Base-by-base conservation (phyloP, 2,329 filamentous ascomycete species). In the Microcyclospora pomicola region DNA sequence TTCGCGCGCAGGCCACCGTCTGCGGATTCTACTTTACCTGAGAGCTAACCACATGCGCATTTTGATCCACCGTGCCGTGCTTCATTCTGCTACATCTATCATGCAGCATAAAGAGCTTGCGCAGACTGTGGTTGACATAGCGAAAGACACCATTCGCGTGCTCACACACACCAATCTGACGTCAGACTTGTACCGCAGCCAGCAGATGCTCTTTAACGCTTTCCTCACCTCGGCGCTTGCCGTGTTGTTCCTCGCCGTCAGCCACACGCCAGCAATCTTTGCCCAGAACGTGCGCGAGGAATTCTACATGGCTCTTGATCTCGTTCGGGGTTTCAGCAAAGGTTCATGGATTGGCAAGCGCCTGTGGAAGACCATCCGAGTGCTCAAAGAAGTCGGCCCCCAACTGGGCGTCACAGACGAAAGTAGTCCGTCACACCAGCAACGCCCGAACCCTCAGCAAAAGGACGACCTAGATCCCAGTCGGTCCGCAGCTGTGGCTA, bases 11-110 rank as follows among this genome's bases (percentile, higher is more conserved):
- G 63, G 80, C 14, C 77, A 79, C 48, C 77, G 87, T 5, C 66
- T 92, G 10, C 80, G 82, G 42, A 79, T 95, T 34, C 77, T 91
- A 57, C 79, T 91, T 13, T 91, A 92, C 55, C 66, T 95, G 12
- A 76, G 87, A 30, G 75, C 85, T 31, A 95, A 94, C 51, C 86
- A 93, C 63, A 83, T 93, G 62, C 80, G 87, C 5, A 91, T 87
- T 41, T 77, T 85, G 56, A 82, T 95, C 19, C 87, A 92, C 58
- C 82, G 85, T 0, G 86, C 86, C 0, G 78, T 94, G 2, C 65
- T 96, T 7, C 84, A 94, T 58, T 88, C 81, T 13, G 77, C 83
- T 3, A 81, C 76, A 10, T 87, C 79, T 50, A 95, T 95, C 50
- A 75, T 81, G 62, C 73, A 80, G 40, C 80, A 93, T 53, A 70